These are phyloP conservation scores for Rhizopogon vulgaris DNA, from an alignment of 768 basidiomycete genomes.

Conservation along the genomic window DNA sequence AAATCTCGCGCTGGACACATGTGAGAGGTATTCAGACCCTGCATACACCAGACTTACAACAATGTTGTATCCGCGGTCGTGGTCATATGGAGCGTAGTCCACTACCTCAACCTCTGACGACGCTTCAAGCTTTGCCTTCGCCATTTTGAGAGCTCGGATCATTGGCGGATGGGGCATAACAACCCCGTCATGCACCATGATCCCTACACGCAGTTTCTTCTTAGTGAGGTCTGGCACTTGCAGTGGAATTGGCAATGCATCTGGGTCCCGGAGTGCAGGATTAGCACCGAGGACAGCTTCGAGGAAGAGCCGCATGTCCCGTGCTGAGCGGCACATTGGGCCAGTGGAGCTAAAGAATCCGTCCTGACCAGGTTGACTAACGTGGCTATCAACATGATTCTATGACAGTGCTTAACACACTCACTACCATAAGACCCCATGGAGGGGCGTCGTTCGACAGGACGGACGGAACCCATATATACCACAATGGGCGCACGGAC, in stretches of 20 bases:
- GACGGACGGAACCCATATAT: conserved; percentile 38
- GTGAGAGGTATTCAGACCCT: neutral
- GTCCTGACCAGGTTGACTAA: conserved; percentile 25
- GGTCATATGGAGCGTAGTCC: conserved; percentile 30
- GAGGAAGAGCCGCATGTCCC: conserved; percentile 9
- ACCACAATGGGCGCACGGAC: conserved; percentile 29
- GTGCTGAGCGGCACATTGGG: conserved; percentile 24
- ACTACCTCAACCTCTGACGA: conserved; percentile 30
- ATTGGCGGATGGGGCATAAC: conserved; percentile 37
- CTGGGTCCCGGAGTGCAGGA: conserved; percentile 38
- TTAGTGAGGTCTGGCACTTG: conserved; percentile 16
- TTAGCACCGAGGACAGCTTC: conserved; percentile 19
- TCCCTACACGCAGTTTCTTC: conserved; percentile 25
- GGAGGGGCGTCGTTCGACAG: conserved; percentile 24
- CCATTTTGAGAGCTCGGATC: conserved; percentile 31
- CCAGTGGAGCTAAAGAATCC: conserved; percentile 28
- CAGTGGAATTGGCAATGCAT: conserved; percentile 24
- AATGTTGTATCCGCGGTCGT: conserved; percentile 28
- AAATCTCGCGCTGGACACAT: conserved; percentile 26
- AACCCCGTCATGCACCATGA: conserved; percentile 31
- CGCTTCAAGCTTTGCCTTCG: conserved; percentile 28
- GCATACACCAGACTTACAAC: conserved; percentile 19
- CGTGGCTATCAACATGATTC: conserved; percentile 7
- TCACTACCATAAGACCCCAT: conserved; percentile 12
- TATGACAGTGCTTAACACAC: neutral